Percentiles rank a stretch among this genome's conserved stretches.
Evolutionary conservation across 2,329 filamentous ascomycete genomes (phyloP).

Genomic region (Knoxdaviesia capensis): DNA sequence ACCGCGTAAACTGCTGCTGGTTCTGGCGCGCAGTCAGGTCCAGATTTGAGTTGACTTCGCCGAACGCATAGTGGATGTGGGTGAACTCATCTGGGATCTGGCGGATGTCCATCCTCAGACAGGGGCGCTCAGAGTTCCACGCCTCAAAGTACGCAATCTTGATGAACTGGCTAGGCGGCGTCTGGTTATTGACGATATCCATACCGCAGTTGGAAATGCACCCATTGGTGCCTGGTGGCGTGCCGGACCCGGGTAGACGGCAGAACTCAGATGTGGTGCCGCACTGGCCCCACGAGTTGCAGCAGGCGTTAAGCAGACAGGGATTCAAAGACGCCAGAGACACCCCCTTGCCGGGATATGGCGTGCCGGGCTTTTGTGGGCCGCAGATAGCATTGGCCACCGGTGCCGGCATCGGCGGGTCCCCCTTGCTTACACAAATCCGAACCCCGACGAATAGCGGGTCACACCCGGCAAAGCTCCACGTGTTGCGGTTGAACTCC

Average conservation of each 20-base stretch:
- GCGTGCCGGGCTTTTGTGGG: conserved; percentile 12
- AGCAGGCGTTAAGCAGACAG: conserved; percentile 12
- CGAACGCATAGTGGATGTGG: conserved; percentile 15
- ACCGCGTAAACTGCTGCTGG: conserved; percentile 11
- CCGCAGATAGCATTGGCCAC: conserved; percentile 14
- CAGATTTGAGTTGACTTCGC: conserved; percentile 7
- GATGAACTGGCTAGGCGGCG: conserved; percentile 9
- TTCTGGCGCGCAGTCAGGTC: conserved; percentile 6
- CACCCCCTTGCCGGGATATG: conserved; percentile 6
- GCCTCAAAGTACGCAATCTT: conserved; percentile 15
- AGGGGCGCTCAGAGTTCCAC: conserved; percentile 11
- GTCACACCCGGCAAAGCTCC: conserved; percentile 16
- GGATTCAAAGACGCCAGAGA: conserved; percentile 10
- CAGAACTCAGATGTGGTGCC: conserved; percentile 24
- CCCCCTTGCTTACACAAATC: conserved; percentile 15
- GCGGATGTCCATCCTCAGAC: conserved; percentile 12
- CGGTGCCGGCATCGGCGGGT: conserved; percentile 13
- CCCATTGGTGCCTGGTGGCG: conserved; percentile 9
- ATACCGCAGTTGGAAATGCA: conserved; percentile 14
- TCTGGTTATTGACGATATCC: conserved; percentile 11
- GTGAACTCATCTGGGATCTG: conserved; percentile 9
- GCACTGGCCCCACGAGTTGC: conserved; percentile 22
- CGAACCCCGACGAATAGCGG: conserved; percentile 8
- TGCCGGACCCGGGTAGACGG: conserved; percentile 7
- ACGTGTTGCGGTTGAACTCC: conserved; percentile 15